Evolutionary conservation across 495 filamentous ascomycete species (phyloP).

Genomic region (Thermochaetoides thermophila): DNA sequence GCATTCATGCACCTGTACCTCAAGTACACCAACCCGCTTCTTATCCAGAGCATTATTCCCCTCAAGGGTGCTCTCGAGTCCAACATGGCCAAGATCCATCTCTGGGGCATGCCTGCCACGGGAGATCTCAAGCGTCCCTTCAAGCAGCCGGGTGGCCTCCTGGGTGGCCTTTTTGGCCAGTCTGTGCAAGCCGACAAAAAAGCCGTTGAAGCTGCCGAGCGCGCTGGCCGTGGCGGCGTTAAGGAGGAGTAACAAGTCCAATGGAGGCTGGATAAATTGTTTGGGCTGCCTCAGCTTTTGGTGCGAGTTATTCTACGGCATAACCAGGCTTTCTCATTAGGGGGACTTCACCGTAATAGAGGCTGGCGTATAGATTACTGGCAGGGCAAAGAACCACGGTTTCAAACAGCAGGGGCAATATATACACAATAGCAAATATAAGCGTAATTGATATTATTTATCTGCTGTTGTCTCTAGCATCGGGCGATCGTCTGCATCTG

Average conservation of each 20-base stretch:
- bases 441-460: too few relatives aligned
- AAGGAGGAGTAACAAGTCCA: conserved; percentile 73
- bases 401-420: too few relatives aligned
- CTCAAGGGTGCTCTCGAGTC: conserved; percentile 88
- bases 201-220: conserved; percentile 75
- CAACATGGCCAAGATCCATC: conserved; percentile 88
- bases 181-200: conserved; percentile 91
- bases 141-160: conserved; percentile 72
- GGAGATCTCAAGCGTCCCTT: conserved; percentile 92
- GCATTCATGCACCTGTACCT: conserved; percentile 95
- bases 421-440: too few relatives aligned
- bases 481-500: too few relatives aligned
- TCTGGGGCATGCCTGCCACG: conserved; percentile 76
- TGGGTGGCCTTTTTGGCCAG: conserved; percentile 52
- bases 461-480: too few relatives aligned
- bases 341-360: too few relatives aligned
- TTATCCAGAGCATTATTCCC: conserved; percentile 97
- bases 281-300: too few relatives aligned
- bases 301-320: conserved; percentile 7
- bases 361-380: too few relatives aligned
- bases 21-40: conserved; percentile 96
- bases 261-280: too few relatives aligned
- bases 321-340: too few relatives aligned
- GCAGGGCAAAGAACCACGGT: too few relatives aligned
- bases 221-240: conserved; percentile 67